Percentiles rank a stretch among this genome's conserved stretches.
Evolutionary conservation across 331 rosid species (phyloP).

Genomic region (Malus hybrid): DNA sequence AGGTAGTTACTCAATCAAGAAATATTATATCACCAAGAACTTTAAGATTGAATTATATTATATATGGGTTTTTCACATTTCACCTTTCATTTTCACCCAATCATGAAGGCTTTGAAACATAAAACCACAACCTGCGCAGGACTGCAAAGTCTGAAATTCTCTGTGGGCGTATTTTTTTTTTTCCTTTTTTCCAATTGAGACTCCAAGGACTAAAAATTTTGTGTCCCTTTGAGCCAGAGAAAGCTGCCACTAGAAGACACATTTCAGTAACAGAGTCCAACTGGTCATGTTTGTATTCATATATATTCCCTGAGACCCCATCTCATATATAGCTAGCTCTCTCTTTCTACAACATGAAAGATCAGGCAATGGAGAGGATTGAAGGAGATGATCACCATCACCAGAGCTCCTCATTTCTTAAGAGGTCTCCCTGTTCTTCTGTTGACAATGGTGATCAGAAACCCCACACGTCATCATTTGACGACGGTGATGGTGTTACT

Average conservation of each 20-base stretch:
- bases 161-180: slow-evolving; percentile 30
- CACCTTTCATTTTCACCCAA: slow-evolving; percentile 57
- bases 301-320: slow-evolving; percentile 40
- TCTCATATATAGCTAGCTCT: background rate
- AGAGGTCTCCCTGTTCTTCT: slow-evolving; percentile 18
- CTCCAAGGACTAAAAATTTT: slow-evolving; percentile 40
- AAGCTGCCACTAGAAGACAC: slow-evolving; percentile 69
- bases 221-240: slow-evolving; percentile 32
- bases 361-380: slow-evolving; percentile 19
- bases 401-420: background rate
- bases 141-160: slow-evolving; percentile 41
- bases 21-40: background rate
- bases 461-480: background rate
- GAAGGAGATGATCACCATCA: background rate
- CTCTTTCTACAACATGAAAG: background rate
- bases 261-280: slow-evolving; percentile 24
- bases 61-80: slow-evolving; percentile 7
- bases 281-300: slow-evolving; percentile 7
- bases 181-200: slow-evolving; percentile 51
- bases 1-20: background rate
- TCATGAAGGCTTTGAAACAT: slow-evolving; percentile 54
- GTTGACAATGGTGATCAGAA: slow-evolving; percentile 12
- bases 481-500: background rate
- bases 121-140: background rate
- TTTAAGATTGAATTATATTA: background rate